Percentiles rank a stretch among this genome's conserved stretches.
Evolutionary conservation across 352 stramenopile species (phyloP).

Genomic region (Phytopythium aichiense): DNA sequence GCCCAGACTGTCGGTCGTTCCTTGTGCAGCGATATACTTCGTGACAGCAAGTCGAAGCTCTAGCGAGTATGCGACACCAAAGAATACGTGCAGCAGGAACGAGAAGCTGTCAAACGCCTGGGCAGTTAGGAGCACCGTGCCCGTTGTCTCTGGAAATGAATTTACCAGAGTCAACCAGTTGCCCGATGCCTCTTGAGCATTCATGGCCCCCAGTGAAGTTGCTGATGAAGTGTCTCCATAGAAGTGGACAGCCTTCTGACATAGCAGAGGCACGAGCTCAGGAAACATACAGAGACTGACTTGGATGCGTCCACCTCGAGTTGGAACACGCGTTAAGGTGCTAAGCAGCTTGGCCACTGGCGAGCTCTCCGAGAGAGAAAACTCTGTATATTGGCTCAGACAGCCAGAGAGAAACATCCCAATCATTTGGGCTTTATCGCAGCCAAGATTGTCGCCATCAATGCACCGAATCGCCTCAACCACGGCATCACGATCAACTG

Average conservation of each 20-base stretch:
- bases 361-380: neutral
- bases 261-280: neutral
- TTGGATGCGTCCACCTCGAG: conserved; percentile 7
- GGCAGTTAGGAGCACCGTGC: conserved; percentile 15
- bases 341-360: neutral
- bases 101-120: conserved; percentile 28
- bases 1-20: neutral
- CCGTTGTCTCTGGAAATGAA: conserved; percentile 17
- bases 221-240: neutral
- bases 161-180: neutral
- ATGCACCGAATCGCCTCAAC: neutral
- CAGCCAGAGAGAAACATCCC: neutral
- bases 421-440: neutral
- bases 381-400: neutral
- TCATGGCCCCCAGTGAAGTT: too few relatives aligned
- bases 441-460: neutral
- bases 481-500: neutral
- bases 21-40: conserved; percentile 7
- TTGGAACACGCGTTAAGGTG: neutral
- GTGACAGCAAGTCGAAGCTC: conserved; percentile 13
- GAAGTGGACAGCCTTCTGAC: neutral
- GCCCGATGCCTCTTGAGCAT: neutral
- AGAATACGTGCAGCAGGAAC: conserved; percentile 29
- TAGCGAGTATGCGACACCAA: conserved; percentile 14
- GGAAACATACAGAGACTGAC: conserved; percentile 9